These are phyloP conservation scores for Suillus americanus DNA, from an alignment of 768 basidiomycete genomes.

Conservation along the genomic window DNA sequence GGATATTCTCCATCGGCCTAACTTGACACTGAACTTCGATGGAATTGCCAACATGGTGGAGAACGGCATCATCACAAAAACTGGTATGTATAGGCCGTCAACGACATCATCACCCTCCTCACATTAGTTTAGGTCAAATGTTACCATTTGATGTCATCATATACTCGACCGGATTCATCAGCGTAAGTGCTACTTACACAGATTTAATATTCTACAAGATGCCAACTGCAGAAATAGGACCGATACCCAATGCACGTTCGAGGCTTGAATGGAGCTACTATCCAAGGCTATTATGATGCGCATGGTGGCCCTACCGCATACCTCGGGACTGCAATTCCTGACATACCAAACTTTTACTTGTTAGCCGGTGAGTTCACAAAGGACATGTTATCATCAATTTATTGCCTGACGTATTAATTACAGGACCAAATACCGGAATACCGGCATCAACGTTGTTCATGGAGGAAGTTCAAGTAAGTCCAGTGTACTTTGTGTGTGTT, in stretches of 20 bases:
- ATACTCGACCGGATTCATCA: no score
- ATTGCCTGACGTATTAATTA: background rate
- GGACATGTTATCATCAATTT: background rate
- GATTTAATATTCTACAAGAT: background rate
- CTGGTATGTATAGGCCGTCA: no score
- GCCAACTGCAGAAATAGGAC: slow-evolving; percentile 13
- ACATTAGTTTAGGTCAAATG: no score
- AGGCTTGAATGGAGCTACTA: slow-evolving; percentile 22
- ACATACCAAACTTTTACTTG: slow-evolving; percentile 37
- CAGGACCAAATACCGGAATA: slow-evolving; percentile 29
- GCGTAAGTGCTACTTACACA: background rate
- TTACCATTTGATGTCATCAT: no score
- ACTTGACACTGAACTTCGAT: no score
- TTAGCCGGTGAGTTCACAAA: slow-evolving; percentile 21
- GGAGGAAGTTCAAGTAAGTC: slow-evolving; percentile 28
- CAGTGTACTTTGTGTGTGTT: background rate
- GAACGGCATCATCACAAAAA: no score
- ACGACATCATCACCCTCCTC: no score
- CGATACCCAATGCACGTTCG: slow-evolving; percentile 20
- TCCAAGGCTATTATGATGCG: slow-evolving; percentile 27
- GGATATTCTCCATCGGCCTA: no score
- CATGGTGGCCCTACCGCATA: slow-evolving; percentile 35
- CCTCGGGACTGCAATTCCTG: slow-evolving; percentile 30
- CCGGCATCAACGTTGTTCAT: slow-evolving; percentile 21
- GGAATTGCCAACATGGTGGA: no score